A percentile compares a stretch with the other conserved stretches of the same genome.
Evolutionary conservation across 768 basidiomycete species (phyloP).

Genomic region (Tylopilus subfusipes): DNA sequence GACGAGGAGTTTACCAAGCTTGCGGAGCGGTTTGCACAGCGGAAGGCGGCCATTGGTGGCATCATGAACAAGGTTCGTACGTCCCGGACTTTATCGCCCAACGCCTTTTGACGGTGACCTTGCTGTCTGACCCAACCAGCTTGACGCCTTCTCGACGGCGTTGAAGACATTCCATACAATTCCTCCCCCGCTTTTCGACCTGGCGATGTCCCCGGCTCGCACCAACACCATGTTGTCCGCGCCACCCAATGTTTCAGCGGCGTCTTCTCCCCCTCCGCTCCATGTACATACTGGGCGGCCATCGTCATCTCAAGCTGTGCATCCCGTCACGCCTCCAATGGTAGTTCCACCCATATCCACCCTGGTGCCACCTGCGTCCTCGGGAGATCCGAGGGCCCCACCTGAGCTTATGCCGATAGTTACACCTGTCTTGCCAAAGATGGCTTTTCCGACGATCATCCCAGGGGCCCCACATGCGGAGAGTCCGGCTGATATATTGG

Average conservation of each 20-base stretch:
- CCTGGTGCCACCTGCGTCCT: slow-evolving; percentile 5
- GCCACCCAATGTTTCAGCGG: slow-evolving; percentile 21
- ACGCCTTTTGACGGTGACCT: neutral
- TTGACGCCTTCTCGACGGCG: slow-evolving; percentile 31
- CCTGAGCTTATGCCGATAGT: slow-evolving; percentile 1
- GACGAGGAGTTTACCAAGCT: slow-evolving; percentile 69
- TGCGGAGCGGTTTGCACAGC: slow-evolving; percentile 63
- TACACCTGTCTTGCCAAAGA: slow-evolving; percentile 8
- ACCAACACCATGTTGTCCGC: slow-evolving; percentile 30
- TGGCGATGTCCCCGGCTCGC: slow-evolving; percentile 24
- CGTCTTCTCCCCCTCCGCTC: slow-evolving; percentile 9
- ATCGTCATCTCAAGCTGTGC: slow-evolving; percentile 5
- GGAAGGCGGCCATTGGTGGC: slow-evolving; percentile 62
- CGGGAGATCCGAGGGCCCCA: neutral
- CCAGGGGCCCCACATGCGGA: slow-evolving; percentile 24
- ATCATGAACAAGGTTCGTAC: slow-evolving; percentile 68
- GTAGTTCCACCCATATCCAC: slow-evolving; percentile 20
- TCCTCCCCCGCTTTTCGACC: slow-evolving; percentile 39
- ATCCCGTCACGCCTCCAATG: neutral
- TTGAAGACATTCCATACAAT: slow-evolving; percentile 44
- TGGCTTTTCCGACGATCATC: slow-evolving; percentile 20
- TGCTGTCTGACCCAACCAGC: slow-evolving; percentile 14
- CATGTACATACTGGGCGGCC: neutral
- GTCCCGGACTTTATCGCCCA: neutral
- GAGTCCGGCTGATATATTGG: slow-evolving; percentile 31